Evolutionary conservation across 768 basidiomycete genomes (phyloP).

Genomic region (Cantharellus cinnabarinus): DNA sequence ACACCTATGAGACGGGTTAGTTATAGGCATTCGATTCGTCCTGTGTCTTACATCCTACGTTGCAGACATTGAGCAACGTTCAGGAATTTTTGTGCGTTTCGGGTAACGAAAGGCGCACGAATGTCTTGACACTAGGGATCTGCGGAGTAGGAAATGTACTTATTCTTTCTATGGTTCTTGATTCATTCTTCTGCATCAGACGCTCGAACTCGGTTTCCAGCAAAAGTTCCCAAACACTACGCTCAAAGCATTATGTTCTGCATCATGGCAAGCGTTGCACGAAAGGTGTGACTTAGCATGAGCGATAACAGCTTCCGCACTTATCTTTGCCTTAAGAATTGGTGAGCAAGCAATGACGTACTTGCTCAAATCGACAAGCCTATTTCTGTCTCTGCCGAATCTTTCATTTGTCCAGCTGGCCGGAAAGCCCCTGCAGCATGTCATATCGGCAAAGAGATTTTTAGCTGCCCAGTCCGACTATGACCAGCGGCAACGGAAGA

Average conservation of each 20-base stretch:
- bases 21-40: too few relatives aligned
- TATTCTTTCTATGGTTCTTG: not conserved
- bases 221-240: conserved; percentile 35
- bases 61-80: too few relatives aligned
- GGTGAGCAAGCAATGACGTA: conserved; percentile 62
- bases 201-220: not conserved
- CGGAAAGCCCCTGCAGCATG: conserved; percentile 29
- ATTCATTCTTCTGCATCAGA: not conserved
- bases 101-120: too few relatives aligned
- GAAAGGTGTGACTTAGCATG: conserved; percentile 25
- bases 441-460: too few relatives aligned
- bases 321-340: conserved; percentile 26
- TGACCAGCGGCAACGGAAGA: conserved; percentile 2
- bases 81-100: too few relatives aligned
- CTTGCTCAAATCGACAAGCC: conserved; percentile 48
- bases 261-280: conserved; percentile 47
- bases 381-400: conserved; percentile 66
- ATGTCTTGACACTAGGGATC: too few relatives aligned
- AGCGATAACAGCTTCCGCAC: not conserved
- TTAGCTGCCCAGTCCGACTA: conserved; percentile 1
- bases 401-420: conserved; percentile 69
- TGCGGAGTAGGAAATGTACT: too few relatives aligned
- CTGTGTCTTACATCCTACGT: too few relatives aligned
- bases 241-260: conserved; percentile 40
- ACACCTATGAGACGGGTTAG: not conserved